Base-by-base conservation (phyloP, 192 early-diverging fungal genomes). In the Haplosporangium gracile region DNA sequence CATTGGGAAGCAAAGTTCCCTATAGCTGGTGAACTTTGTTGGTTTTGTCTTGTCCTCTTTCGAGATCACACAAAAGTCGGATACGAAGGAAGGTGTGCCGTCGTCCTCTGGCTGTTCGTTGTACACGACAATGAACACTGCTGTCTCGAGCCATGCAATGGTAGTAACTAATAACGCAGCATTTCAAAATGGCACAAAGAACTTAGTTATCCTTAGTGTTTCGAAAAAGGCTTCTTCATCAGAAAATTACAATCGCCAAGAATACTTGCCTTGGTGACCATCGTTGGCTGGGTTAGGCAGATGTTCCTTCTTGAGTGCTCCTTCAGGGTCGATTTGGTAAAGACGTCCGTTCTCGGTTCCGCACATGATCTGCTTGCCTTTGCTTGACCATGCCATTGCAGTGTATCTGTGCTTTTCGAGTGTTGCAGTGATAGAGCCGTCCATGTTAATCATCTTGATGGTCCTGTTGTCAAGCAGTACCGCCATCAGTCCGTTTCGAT, bases 361-460 rank as follows among this genome's bases (percentile, higher is more conserved):
- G 40, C 95, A 94, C 39, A 94, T 93, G 51, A 98, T 92, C 82
- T 97, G 97, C 79, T 97, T 97, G 80, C 97, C 97, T 80, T 98
- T 98, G 43, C 90, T 91, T 49, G 96, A 97, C 97, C 97, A 98
- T 57, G 92, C 94, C 32, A 97, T 91, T 10, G 92, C 87, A 16
- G 92, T 92, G 57, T 90, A 77, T 20, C 76, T 87, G 22, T 72
- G 75, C 32, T 82, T 53, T 39, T 80, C 81, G 24, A 95, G 79
- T 13, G 69, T 81, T 2, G 77, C 91, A 3, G 38, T 20, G 11
- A 80, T 75, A 6, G 80, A 77, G 1, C 79, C 78, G 9, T 73
- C 76, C 18, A 89, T 68, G 68, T 91, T 88, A 4, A 92, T 86
- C 8, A 94, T 87, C 26, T 63, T 55, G 42, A 88, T 77, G 5